Base-by-base conservation (phyloP, 148 eudicot genomes). In the Euryodendron excelsum region DNA sequence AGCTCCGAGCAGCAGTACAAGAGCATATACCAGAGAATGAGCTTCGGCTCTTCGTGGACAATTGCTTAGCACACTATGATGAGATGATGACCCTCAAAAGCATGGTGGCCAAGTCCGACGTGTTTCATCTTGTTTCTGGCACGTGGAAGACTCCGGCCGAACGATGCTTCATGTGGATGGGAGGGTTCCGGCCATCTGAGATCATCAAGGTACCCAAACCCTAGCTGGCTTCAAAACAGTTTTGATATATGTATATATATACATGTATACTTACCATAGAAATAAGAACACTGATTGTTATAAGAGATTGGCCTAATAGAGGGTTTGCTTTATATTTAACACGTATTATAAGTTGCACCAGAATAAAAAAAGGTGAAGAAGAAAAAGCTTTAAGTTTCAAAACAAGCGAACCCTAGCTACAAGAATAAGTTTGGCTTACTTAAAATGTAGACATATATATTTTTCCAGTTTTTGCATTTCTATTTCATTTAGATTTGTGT, bases 81-180 rank as follows among this genome's bases (percentile, higher is more conserved):
- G 86, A 90, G 73, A 73, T 93, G 37, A 86, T 92, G 75, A 90
- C 84, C 78, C 91, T 96, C 2, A 96, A 96, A 81, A 76, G 90
- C 70, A 87, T 88, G 85, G 83, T 93, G 11, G 89, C 85, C 0
- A 96, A 91, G 69, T 79, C 91, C 59, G 99, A 96, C 75, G 90
- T 88, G 0, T 93, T 96, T 69, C 99, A 96, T 74, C 88, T 96
- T n/a, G 79, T 96, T 55, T 93, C 97, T n/a, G 99, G 99, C 78
- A 76, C 79, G 79, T 96, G 99, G 99, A 93, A 88, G 86, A 88
- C 97, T 47, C 99, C 99, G 0, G 97, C 97, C 1, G 99, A 96
- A 77, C 90, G 99, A 0, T 93, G 98, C 88, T 93, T 93, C 92
- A 74, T 96, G 88, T 96, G 99, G 99, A 88, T 96, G 23, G 99